Base-by-base conservation (phyloP, 768 basidiomycete genomes). In the Leccinum barrowsii region DNA sequence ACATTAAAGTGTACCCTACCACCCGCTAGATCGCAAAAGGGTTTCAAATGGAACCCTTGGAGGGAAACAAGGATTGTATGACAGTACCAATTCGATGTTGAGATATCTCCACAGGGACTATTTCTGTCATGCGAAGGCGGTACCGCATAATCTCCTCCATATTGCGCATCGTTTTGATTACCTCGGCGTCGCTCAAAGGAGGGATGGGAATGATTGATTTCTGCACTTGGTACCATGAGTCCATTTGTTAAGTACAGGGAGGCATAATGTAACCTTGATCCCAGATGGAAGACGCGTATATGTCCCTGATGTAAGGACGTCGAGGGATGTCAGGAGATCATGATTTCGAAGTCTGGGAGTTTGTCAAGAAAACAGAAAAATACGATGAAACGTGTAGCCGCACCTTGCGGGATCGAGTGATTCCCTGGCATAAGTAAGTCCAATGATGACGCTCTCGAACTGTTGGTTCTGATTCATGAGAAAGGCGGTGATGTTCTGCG, bases 241-340 rank as follows among this genome's bases (percentile, higher is more conserved):
- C 50, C 48, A 37, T 58, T 51, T 56, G 17, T 40, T 56, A 59
- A 52, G 35, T 59, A 59, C 63, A 65, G 54, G 51, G 35, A 58
- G 53, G 58, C 17, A 52, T 30, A 51, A 64, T 56, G 57, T 63
- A 54, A 91, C 92, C 83, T 90, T 91, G 70, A 96, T 88, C 53
- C 77, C 79, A 2, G 85, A 81, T 17, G 96, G 94, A 15, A 98
- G 82, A 26, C 92, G 80, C 40, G 85, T 78, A 68, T 98, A 98
- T 15, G 90, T 86, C 0, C 94, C 95, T 12, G 85, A 86, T 2
- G 90, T 90, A 32, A 97, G 78, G 55, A 98, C 90, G 63, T 94
- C 90, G 37, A 98, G 75, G 22, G 95, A 95, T 1, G 94, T 96
- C 4, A 94, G 80, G 22, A 98, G 77, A 73, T 98, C 96, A 60